Base-by-base conservation (phyloP, 768 basidiomycete species). In the Pleurotus giganteus region DNA sequence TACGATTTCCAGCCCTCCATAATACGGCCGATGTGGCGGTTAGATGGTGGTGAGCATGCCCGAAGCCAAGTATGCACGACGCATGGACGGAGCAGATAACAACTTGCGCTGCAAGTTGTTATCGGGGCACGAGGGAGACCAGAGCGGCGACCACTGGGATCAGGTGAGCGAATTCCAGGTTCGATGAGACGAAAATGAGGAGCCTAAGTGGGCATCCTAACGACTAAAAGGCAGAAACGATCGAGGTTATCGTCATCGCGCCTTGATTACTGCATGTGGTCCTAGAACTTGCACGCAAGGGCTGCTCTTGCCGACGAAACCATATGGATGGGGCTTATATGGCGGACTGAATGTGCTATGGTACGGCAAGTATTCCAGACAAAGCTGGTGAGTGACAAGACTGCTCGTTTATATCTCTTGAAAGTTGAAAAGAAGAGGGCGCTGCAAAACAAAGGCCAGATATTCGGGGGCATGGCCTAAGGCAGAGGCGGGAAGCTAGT, bases 51-150 rank as follows among this genome's bases (percentile, higher is more conserved):
- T 34, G 19, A 51, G 15, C 34, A 17, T 19, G 4, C 21, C 49
- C 31, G 49, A 51, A 51, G 49, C 49, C 49, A 51, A 51, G 49
- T 36, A 23, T 11, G 34, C 15, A 26, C 32, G 32, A 23, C 34
- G 49, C 49, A 51, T 51, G 49, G 49, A 24, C 17, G 34, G 19
- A 37, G 27, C 15, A 51, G 49, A 51, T 51, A 51, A 51, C 32
- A 19, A 39, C 21, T 37, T 24, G 15, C 6, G 37, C 49, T 34
- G 34, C 49, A 51, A 39, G 49, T 37, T 9, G 23, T 34, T 19
- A 51, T 51, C 23, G 19, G 12, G 13, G 19, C 49, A 51, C 49
- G 49, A 51, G 31, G 49, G 23, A 8, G 23, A 24, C 31, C 13
- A 37, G 5, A 36, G 32, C 23, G 21, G 17, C 13, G 32, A 13